Conservation (phyloP, 495 filamentous ascomycete genomes). For the Cercophora newfieldiana region DNA sequence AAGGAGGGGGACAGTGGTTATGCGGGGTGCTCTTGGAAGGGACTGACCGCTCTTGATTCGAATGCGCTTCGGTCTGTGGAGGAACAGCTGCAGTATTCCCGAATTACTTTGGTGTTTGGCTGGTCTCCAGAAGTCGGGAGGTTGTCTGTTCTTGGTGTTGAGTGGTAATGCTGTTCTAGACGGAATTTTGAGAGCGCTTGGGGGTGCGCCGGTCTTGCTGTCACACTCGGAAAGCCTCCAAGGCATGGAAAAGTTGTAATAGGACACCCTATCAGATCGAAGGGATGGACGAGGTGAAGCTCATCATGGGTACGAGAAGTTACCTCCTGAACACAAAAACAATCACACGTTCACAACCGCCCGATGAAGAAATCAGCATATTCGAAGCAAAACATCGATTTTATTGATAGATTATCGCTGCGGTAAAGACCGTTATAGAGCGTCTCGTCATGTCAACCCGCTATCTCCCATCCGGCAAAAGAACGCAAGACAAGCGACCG, state of each 20-base stretch:
- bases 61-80: conserved; percentile 49
- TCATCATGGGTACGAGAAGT: too few relatives aligned
- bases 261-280: too few relatives aligned
- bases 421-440: not conserved
- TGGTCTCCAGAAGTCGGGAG: conserved; percentile 49
- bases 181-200: not conserved
- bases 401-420: not conserved
- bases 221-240: too few relatives aligned
- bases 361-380: not conserved
- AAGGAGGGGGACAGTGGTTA: too few relatives aligned
- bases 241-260: not conserved
- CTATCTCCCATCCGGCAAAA: not conserved
- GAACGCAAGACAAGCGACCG: not conserved
- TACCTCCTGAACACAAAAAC: not conserved
- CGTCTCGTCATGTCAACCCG: not conserved
- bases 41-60: conserved; percentile 34
- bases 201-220: too few relatives aligned
- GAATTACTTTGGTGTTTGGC: conserved; percentile 56
- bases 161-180: conserved; percentile 30
- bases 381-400: not conserved
- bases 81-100: conserved; percentile 48
- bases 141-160: conserved; percentile 49
- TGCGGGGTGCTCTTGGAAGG: conserved; percentile 30
- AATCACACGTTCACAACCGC: not conserved
- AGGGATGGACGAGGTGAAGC: too few relatives aligned